phyloP scores from a whole-genome alignment of 257 asterid genomes.

The Plantago elongata region DNA sequence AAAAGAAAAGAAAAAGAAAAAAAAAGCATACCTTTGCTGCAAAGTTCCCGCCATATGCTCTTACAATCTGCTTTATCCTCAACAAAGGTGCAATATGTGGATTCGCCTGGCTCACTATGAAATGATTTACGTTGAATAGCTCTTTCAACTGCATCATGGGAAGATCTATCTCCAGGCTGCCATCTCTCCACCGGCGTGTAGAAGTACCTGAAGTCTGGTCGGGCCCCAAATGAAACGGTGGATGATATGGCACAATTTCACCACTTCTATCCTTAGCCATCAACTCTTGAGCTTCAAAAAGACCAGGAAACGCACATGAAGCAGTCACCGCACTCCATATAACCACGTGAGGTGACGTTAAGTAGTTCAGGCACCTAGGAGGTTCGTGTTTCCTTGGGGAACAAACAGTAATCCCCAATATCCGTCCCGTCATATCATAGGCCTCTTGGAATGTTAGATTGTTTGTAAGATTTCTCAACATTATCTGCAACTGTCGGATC shows the following conservation, averaged over 20 bases:
- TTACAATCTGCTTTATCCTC: conserved; percentile 77
- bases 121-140: conserved; percentile 93
- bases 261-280: conserved; percentile 96
- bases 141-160: conserved; percentile 98
- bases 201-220: conserved; percentile 61
- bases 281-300: conserved; percentile 94
- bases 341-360: conserved; percentile 97
- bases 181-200: conserved; percentile 92
- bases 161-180: conserved; percentile 92
- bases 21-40: conserved; percentile 74
- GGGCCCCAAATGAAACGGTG: conserved; percentile 88
- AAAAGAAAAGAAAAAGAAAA: neutral
- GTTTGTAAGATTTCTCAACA: conserved; percentile 79
- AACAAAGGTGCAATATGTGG: conserved; percentile 91
- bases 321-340: conserved; percentile 99
- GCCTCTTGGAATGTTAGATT: conserved; percentile 96
- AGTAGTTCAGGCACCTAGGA: conserved; percentile 92
- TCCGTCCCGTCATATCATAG: conserved; percentile 91
- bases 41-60: conserved; percentile 90
- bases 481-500: conserved; percentile 72
- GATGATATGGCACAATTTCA: conserved; percentile 91
- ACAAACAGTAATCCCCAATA: conserved; percentile 88
- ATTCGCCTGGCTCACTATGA: conserved; percentile 94
- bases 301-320: conserved; percentile 96
- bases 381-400: conserved; percentile 98